These are phyloP conservation scores for Penicillium sp. DNA, from an alignment of 2,329 filamentous ascomycete species.

Conservation along the genomic window DNA sequence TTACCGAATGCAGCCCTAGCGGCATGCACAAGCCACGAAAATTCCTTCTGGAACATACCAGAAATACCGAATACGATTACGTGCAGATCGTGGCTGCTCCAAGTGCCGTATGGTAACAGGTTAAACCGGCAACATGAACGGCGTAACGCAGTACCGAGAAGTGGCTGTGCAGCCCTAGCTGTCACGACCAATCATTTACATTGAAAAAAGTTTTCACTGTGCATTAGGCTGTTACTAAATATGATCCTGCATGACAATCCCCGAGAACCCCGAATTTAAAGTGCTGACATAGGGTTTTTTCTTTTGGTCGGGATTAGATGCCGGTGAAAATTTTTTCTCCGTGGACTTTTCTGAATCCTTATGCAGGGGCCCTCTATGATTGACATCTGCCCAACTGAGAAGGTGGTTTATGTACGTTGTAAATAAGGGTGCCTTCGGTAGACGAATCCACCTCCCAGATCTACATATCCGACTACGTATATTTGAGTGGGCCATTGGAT, in stretches of 20 bases:
- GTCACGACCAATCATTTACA: slow-evolving; percentile 19
- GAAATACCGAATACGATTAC: slow-evolving; percentile 13
- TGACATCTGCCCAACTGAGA: slow-evolving; percentile 8
- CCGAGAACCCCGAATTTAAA: slow-evolving; percentile 17
- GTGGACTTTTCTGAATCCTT: not conserved
- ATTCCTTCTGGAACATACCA: slow-evolving; percentile 6
- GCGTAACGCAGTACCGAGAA: slow-evolving; percentile 6
- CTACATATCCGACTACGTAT: slow-evolving; percentile 1
- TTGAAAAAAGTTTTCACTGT: slow-evolving; percentile 20
- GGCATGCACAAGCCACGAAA: slow-evolving; percentile 7
- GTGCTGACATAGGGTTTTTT: slow-evolving; percentile 22
- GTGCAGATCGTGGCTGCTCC: not conserved
- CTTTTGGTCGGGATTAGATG: slow-evolving; percentile 8
- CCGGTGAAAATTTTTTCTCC: slow-evolving; percentile 19
- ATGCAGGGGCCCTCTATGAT: slow-evolving; percentile 11
- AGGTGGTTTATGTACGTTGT: not conserved
- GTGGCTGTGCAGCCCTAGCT: slow-evolving; percentile 21
- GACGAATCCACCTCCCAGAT: not conserved
- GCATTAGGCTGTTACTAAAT: slow-evolving; percentile 28
- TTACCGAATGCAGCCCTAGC: not conserved
- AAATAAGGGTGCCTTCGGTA: not conserved
- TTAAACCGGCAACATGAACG: slow-evolving; percentile 8
- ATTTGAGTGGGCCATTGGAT: slow-evolving; percentile 13
- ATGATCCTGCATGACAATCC: slow-evolving; percentile 17
- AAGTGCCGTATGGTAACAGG: slow-evolving; percentile 8